phyloP scores from a whole-genome alignment of 2,329 filamentous ascomycete genomes.

The Paramyrothecium sp. region DNA sequence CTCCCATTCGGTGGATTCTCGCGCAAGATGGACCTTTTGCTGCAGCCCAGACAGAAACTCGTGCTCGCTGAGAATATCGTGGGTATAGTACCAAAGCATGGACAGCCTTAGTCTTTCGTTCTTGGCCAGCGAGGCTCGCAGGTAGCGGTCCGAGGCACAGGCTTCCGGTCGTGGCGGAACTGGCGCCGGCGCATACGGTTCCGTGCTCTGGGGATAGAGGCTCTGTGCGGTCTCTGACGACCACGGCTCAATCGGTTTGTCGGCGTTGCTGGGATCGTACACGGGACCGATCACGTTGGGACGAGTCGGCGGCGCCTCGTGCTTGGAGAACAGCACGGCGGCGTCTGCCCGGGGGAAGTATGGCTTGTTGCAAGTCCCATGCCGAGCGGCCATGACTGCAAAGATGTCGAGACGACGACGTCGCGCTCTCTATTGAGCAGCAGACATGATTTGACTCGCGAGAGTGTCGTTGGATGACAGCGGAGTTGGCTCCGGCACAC shows the following conservation, averaged over 20 bases:
- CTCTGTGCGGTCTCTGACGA: constrained; percentile 1
- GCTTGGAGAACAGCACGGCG: constrained; percentile 16
- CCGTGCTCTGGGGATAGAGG: constrained; percentile 7
- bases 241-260: constrained; percentile 14
- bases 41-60: constrained; percentile 39
- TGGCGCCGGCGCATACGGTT: constrained; percentile 8
- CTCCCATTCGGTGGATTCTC: constrained; percentile 42
- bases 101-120: constrained; percentile 28
- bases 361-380: neutral
- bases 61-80: constrained; percentile 32
- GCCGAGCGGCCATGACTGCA: neutral
- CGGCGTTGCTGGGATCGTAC: constrained; percentile 12
- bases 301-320: constrained; percentile 4
- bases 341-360: constrained; percentile 25
- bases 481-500: neutral
- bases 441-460: neutral
- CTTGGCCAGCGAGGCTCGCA: constrained; percentile 18
- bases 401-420: neutral
- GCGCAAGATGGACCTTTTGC: constrained; percentile 37
- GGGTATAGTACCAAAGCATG: constrained; percentile 43
- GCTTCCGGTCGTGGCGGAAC: constrained; percentile 8
- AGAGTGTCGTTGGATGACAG: neutral
- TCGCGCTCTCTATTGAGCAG: neutral
- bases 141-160: constrained; percentile 12
- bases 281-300: constrained; percentile 15